Conservation (phyloP, 345 rosid genomes). For the Diplotaxis tenuifolia region DNA sequence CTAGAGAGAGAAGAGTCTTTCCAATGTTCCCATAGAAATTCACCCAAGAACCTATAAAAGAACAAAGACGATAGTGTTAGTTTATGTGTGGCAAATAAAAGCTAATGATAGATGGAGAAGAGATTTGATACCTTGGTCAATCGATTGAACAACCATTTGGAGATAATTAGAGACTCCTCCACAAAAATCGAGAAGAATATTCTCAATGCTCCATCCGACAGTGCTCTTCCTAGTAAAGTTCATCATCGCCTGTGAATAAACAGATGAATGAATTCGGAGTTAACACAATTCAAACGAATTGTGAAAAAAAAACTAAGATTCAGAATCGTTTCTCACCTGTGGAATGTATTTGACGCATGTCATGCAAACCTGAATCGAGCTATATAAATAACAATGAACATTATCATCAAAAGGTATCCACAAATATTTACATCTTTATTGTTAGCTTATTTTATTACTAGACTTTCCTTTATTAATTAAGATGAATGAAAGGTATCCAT, state of each 20-base stretch:
- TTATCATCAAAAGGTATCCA: neutral
- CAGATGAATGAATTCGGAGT: conserved; percentile 5
- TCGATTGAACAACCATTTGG: conserved; percentile 76
- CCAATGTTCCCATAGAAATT: conserved; percentile 95
- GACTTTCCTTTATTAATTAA: neutral
- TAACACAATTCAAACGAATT: neutral
- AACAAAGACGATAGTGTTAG: neutral
- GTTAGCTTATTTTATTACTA: neutral
- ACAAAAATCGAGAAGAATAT: conserved; percentile 76
- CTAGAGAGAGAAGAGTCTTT: conserved; percentile 81
- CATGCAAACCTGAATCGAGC: conserved; percentile 86
- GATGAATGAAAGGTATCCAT: neutral
- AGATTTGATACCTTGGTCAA: conserved; percentile 67
- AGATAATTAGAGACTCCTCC: conserved; percentile 73
- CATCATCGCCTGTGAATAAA: conserved; percentile 61
- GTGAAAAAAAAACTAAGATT: neutral
- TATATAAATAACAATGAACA: conserved; percentile 51
- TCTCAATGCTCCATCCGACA: conserved; percentile 87
- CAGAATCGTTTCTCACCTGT: conserved; percentile 51
- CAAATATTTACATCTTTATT: neutral
- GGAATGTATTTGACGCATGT: conserved; percentile 83
- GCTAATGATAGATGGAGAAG: conserved; percentile 2
- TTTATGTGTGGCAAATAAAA: conserved; percentile 7
- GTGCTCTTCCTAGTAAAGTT: conserved; percentile 86
- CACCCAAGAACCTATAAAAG: conserved; percentile 81